Conservation (phyloP, 2,329 filamentous ascomycete species). For the Cladosporium sp. region DNA sequence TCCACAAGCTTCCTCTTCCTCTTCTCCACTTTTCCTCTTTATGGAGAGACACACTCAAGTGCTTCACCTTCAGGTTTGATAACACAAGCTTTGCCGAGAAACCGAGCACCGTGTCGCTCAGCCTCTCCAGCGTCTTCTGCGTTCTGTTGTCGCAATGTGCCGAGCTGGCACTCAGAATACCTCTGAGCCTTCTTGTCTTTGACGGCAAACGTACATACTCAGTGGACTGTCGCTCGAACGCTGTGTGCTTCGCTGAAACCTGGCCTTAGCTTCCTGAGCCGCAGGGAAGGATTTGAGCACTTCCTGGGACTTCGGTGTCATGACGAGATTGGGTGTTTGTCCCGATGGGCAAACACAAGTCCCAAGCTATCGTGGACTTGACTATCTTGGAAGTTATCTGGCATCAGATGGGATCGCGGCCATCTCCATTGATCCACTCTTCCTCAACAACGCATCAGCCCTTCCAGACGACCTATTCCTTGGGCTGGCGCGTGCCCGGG, state of each 20-base stretch:
- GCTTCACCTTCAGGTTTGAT: neutral
- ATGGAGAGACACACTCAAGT: neutral
- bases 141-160: neutral
- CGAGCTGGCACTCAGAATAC: neutral
- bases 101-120: neutral
- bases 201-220: neutral
- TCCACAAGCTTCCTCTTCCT: neutral
- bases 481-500: too few species aligned
- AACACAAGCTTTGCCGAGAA: neutral
- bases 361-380: too few species aligned
- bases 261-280: neutral
- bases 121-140: neutral
- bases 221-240: neutral
- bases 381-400: too few species aligned
- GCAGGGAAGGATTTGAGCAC: neutral
- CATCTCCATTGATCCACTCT: too few species aligned
- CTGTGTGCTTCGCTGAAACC: neutral
- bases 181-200: neutral
- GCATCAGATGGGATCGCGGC: too few species aligned
- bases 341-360: too few species aligned
- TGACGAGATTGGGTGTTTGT: neutral
- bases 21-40: neutral
- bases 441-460: too few species aligned
- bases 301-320: too few species aligned
- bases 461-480: too few species aligned